phyloP scores from a whole-genome alignment of 345 rosid species.

The Camelina neglecta region DNA sequence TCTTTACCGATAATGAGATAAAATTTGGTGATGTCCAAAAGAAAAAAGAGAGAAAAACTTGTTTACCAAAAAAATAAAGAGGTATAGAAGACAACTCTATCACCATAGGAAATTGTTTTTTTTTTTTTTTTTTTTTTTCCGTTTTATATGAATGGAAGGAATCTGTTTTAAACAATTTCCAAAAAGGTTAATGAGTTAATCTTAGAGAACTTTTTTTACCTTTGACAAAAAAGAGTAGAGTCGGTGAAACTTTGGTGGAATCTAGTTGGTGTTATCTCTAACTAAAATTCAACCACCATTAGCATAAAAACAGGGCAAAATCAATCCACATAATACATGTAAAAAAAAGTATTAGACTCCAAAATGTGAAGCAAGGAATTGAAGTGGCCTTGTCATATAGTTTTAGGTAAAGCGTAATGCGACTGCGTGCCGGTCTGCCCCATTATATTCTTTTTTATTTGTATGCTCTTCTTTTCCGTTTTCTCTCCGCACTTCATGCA shows the following conservation, averaged over 20 bases:
- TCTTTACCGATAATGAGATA: not conserved
- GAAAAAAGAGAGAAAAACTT: not conserved
- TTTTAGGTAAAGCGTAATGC: conserved; percentile 21
- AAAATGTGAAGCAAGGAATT: conserved; percentile 6
- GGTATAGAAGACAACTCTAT: not conserved
- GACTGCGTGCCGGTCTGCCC: conserved; percentile 35
- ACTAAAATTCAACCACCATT: conserved; percentile 27
- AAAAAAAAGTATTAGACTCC: not conserved
- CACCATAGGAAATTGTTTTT: not conserved
- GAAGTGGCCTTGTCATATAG: conserved; percentile 24
- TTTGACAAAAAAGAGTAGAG: not conserved
- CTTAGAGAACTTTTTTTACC: not conserved
- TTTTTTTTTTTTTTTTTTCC: not conserved
- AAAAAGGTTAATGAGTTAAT: not conserved
- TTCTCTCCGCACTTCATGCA: conserved; percentile 57
- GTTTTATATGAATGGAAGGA: not conserved
- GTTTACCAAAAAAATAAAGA: not conserved
- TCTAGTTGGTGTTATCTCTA: conserved; percentile 15
- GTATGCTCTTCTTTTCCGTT: conserved; percentile 16
- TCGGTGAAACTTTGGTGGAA: not conserved
- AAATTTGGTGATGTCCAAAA: not conserved
- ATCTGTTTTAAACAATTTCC: not conserved
- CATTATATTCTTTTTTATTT: too few relatives aligned
- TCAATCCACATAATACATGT: too few relatives aligned
- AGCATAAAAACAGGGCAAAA: conserved; percentile 17